phyloP scores from a whole-genome alignment of 345 rosid species.

The Citrus sinensis region DVS_A1.0 CM039163.1:41184501-41185000 shows the following conservation, averaged over 20 bases:
- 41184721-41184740: conserved; percentile 57
- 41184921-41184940: conserved; percentile 77
- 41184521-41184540: conserved; percentile 98
- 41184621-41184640: neutral
- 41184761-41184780: conserved; percentile 97
- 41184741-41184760: conserved; percentile 56
- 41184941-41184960: conserved; percentile 75
- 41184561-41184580: conserved; percentile 22
- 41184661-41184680: neutral
- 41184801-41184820: conserved; percentile 95
- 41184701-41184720: neutral
- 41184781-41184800: conserved; percentile 99
- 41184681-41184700: neutral
- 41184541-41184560: conserved; percentile 77
- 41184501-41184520: conserved; percentile 83
- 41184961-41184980: conserved; percentile 72
- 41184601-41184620: neutral
- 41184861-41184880: conserved; percentile 47
- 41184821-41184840: conserved; percentile 83
- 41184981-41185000: conserved; percentile 92
- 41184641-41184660: neutral
- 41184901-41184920: conserved; percentile 76
- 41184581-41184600: conserved; percentile 10
- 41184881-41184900: conserved; percentile 88
- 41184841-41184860: conserved; percentile 57